Evolutionary conservation across 345 rosid species (phyloP).

Genomic region (Carallia pectinifolia): DNA sequence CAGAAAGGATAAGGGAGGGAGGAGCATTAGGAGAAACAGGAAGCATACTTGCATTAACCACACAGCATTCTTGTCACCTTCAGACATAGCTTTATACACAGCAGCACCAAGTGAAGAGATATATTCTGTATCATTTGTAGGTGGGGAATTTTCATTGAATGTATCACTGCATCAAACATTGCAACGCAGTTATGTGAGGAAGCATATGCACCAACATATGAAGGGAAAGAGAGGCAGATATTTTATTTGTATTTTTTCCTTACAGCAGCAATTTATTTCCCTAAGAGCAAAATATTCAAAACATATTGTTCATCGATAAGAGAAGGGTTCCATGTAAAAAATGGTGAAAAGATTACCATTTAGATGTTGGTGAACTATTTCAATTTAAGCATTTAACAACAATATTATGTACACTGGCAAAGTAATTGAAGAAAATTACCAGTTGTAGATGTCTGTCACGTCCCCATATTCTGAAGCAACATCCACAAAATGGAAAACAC

Average conservation of each 20-base stretch:
- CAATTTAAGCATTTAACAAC: background rate
- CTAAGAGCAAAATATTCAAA: no score
- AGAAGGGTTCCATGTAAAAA: background rate
- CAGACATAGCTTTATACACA: constrained; percentile 87
- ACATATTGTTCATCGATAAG: no score
- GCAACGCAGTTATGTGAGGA: constrained; percentile 13
- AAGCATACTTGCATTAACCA: constrained; percentile 95
- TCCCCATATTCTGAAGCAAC: constrained; percentile 83
- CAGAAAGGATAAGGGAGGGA: background rate
- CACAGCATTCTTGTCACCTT: constrained; percentile 81
- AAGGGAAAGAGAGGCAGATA: background rate
- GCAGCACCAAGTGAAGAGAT: constrained; percentile 85
- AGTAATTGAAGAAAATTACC: constrained; percentile 44
- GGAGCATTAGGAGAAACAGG: constrained; percentile 12
- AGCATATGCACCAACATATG: background rate
- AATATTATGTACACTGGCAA: background rate
- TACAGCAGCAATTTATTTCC: no score
- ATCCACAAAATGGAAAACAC: constrained; percentile 4
- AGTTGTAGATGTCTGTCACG: constrained; percentile 89
- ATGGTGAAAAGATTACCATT: background rate
- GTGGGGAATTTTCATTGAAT: constrained; percentile 91
- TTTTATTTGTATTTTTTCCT: no score
- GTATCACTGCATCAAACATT: constrained; percentile 63
- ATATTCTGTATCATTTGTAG: constrained; percentile 70
- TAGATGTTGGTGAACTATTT: background rate